phyloP scores from a whole-genome alignment of 768 basidiomycete genomes.

The Suillus tomentosus region DNA sequence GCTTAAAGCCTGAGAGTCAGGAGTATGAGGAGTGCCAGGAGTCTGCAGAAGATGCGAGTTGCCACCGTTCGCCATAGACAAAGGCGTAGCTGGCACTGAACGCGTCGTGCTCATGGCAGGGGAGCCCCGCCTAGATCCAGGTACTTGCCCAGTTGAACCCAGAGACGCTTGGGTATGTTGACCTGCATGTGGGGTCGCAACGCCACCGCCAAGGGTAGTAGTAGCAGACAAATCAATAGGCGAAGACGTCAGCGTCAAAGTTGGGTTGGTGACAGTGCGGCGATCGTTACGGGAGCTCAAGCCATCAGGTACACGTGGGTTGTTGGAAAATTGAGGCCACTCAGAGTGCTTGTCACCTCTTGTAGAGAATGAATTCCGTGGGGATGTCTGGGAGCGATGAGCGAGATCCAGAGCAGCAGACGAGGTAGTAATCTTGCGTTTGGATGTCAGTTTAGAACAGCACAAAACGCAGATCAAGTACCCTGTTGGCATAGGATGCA shows the following conservation, averaged over 20 bases:
- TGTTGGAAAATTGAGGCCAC: slow-evolving; percentile 88
- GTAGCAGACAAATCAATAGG: slow-evolving; percentile 52
- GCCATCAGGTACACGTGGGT: slow-evolving; percentile 61
- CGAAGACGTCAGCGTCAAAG: slow-evolving; percentile 60
- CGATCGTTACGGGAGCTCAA: slow-evolving; percentile 58
- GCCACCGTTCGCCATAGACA: slow-evolving; percentile 51
- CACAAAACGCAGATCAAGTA: slow-evolving; percentile 28
- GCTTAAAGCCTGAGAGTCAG: slow-evolving; percentile 58
- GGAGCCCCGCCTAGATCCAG: slow-evolving; percentile 72
- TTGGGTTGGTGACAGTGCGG: slow-evolving; percentile 75
- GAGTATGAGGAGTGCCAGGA: slow-evolving; percentile 62
- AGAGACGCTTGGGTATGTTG: slow-evolving; percentile 58
- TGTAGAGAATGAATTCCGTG: slow-evolving; percentile 56
- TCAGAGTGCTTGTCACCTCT: slow-evolving; percentile 81
- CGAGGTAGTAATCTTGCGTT: slow-evolving; percentile 69
- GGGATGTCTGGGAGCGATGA: slow-evolving; percentile 81
- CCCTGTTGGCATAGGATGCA: slow-evolving; percentile 65
- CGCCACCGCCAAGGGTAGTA: slow-evolving; percentile 52
- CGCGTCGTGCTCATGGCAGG: slow-evolving; percentile 67
- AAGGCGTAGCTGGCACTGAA: slow-evolving; percentile 83
- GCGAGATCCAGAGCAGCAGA: slow-evolving; percentile 94
- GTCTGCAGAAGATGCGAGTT: slow-evolving; percentile 59
- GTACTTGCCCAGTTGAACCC: slow-evolving; percentile 32
- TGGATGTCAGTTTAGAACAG: slow-evolving; percentile 10
- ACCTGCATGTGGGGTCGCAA: slow-evolving; percentile 63